Evolutionary conservation across 495 filamentous ascomycete genomes (phyloP).

Genomic region (Astrothelium macrocarpum): DNA sequence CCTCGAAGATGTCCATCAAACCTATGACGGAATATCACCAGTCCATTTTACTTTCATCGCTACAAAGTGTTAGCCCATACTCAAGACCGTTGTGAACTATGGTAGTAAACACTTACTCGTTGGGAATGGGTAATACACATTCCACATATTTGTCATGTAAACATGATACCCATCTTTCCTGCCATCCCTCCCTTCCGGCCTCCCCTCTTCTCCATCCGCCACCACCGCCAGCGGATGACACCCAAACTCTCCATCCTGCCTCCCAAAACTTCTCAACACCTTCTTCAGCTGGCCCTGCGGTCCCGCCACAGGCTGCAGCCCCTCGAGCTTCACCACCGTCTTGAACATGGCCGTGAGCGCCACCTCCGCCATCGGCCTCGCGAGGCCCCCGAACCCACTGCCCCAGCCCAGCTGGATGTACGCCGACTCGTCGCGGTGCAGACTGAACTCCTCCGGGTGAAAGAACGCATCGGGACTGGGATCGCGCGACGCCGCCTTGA

Average conservation of each 20-base stretch:
- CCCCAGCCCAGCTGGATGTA: conserved; percentile 32
- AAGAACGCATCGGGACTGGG: conserved; percentile 22
- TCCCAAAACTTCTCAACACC: conserved; percentile 11
- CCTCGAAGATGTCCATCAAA: background rate
- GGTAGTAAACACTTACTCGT: conserved; percentile 26
- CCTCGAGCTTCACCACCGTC: conserved; percentile 22
- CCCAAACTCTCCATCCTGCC: conserved; percentile 1
- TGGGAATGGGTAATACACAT: conserved; percentile 31
- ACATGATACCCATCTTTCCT: conserved; percentile 19
- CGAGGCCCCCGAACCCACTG: conserved; percentile 26
- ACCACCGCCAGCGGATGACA: conserved; percentile 8
- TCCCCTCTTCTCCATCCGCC: background rate
- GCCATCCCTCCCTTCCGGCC: background rate
- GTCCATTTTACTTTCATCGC: conserved; percentile 17
- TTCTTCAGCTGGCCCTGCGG: conserved; percentile 30
- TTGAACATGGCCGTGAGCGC: conserved; percentile 32
- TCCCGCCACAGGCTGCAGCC: conserved; percentile 24
- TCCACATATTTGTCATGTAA: conserved; percentile 32
- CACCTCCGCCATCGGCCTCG: conserved; percentile 26
- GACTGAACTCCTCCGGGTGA: conserved; percentile 26
- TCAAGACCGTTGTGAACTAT: background rate
- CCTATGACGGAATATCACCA: background rate
- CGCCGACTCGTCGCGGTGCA: conserved; percentile 18
- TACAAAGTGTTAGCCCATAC: conserved; percentile 5
- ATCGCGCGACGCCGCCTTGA: conserved; percentile 33